Conservation (phyloP, 2,329 filamentous ascomycete species). For the Paecilomyces dactylethromorphus region DNA sequence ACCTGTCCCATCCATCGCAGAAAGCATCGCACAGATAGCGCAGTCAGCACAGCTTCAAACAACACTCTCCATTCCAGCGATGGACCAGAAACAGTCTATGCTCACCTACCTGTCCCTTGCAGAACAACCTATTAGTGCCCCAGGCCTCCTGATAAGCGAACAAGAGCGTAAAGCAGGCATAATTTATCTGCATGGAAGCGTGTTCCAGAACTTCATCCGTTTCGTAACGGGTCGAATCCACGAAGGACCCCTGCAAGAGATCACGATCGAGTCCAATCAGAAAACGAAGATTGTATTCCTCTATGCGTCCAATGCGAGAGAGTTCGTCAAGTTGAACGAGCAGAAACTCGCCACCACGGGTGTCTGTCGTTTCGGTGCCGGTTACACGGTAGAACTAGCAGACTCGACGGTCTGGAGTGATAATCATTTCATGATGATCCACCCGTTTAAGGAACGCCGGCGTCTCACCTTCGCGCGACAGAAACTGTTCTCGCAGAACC, state of each 20-base stretch:
- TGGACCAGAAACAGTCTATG: background rate
- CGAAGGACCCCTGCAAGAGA: slow-evolving; percentile 33
- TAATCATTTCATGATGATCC: slow-evolving; percentile 28
- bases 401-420: slow-evolving; percentile 27
- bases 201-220: slow-evolving; percentile 18
- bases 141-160: background rate
- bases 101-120: background rate
- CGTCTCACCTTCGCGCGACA: slow-evolving; percentile 36
- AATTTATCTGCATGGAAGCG: slow-evolving; percentile 17
- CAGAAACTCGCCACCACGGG: slow-evolving; percentile 20
- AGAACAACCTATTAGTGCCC: background rate
- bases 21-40: background rate
- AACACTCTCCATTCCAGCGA: background rate
- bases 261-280: slow-evolving; percentile 23
- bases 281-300: slow-evolving; percentile 33
- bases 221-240: slow-evolving; percentile 29
- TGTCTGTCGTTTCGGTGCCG: slow-evolving; percentile 25
- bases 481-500: slow-evolving; percentile 27
- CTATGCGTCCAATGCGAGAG: slow-evolving; percentile 26
- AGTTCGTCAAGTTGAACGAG: slow-evolving; percentile 26
- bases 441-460: slow-evolving; percentile 30
- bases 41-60: background rate
- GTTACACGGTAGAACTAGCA: slow-evolving; percentile 21
- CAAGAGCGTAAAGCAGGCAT: slow-evolving; percentile 22
- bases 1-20: background rate